These are phyloP conservation scores for Eimeria acervulina DNA, from an alignment of 169 alveolate species.

Conservation along the genomic window DNA sequence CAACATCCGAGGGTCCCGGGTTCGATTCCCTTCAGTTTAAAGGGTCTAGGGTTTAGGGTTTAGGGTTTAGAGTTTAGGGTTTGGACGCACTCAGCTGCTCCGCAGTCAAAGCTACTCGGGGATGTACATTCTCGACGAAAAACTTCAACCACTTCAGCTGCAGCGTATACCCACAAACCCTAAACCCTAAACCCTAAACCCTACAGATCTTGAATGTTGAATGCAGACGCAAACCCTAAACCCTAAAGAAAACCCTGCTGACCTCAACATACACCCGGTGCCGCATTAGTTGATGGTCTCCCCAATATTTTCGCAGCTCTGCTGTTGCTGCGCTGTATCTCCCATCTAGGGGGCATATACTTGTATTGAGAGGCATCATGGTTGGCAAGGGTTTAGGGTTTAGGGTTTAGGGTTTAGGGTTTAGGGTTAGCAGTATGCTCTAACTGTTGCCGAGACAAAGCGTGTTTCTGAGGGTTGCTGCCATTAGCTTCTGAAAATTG, in stretches of 20 bases:
- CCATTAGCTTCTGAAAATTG: too few species aligned
- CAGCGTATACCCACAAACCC: not conserved
- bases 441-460: not conserved
- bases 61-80: slow-evolving; percentile 36
- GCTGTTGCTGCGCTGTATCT: not conserved
- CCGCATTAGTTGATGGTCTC: not conserved
- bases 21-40: not conserved
- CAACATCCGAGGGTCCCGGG: not conserved
- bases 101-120: not conserved
- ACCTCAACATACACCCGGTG: slow-evolving; percentile 17
- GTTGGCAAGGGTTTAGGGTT: not conserved
- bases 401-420: not conserved
- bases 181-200: slow-evolving; percentile 47
- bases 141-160: slow-evolving; percentile 21
- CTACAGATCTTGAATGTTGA: too few species aligned
- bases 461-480: not conserved
- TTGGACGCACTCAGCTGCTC: not conserved
- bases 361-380: not conserved
- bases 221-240: slow-evolving; percentile 27
- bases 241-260: not conserved
- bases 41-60: slow-evolving; percentile 19
- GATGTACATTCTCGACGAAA: not conserved
- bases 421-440: not conserved
- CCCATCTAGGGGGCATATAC: slow-evolving; percentile 10
- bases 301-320: not conserved